Base-by-base conservation (phyloP, 2,329 filamentous ascomycete species). In the Stagonosporopsis tanaceti region DNA sequence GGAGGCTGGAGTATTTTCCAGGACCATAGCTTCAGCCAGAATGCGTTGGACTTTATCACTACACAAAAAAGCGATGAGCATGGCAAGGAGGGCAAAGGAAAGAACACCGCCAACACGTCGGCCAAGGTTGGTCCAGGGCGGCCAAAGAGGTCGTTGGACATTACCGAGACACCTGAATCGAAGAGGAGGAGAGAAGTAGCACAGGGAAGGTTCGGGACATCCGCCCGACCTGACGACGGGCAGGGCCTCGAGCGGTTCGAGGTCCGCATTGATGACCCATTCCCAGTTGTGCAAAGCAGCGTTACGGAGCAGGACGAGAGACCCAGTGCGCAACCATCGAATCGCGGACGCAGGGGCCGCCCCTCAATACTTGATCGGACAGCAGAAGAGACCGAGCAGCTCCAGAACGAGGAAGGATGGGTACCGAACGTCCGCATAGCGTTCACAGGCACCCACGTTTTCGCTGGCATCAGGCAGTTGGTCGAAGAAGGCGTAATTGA, bases 1-100 rank as follows among this genome's bases (percentile, higher is more conserved):
- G 93, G 91, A 1, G 91, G 90, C 5, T 96, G 92, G 87, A 86
- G 87, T 65, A 84, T 93, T 22, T 96, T 96, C 71, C 85, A 89
- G 5, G 86, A 90, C 57, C 87, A 87, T 37, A 76, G 78, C 28
- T 71, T 82, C 30, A 82, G 82, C 61, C 78, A 80, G 39, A 81
- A 80, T 57, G 81, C 82, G 2, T 69, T 85, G 20, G 82, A 84
- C 60, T 82, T 64, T 71, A 77, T 74, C 30, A 69, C 68, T 14
- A 69, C 70, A 4, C 65, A 66, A 39, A 69, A 64, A 51, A 57
- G 59, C 3, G 65, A 68, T 14, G 60, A 55, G 4, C 59, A 64
- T 3, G 58, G 61, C 48, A 72, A 70, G 30, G 60, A 60, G 11
- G n/a, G 22, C 11, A 50, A 37, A 4, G 48, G 44, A 22, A 56